These are phyloP conservation scores for Ganoderma lucidum DNA, from an alignment of 1,284 basidiomycete genomes.

Conservation along the genomic window DNA sequence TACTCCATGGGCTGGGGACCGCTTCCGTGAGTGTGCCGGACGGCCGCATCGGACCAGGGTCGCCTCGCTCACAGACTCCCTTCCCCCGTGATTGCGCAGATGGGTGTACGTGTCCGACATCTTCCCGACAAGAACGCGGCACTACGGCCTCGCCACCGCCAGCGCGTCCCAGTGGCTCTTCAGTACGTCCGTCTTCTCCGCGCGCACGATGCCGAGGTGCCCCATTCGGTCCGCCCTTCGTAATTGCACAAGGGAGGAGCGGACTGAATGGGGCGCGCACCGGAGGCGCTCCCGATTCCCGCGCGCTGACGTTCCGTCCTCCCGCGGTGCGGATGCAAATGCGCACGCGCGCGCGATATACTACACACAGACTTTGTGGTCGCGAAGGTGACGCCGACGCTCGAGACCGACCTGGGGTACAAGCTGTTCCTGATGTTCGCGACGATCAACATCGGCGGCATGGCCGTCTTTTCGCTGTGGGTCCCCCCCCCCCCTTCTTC, in stretches of 20 bases:
- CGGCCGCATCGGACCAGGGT: neutral
- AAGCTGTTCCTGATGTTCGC: slow-evolving; percentile 78
- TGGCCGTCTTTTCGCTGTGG: slow-evolving; percentile 46
- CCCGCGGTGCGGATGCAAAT: neutral
- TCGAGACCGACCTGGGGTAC: slow-evolving; percentile 67
- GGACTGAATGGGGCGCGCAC: neutral
- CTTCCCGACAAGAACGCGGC: slow-evolving; percentile 83
- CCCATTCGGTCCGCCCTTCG: neutral
- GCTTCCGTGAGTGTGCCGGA: slow-evolving; percentile 33
- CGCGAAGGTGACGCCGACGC: slow-evolving; percentile 73
- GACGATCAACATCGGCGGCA: slow-evolving; percentile 59
- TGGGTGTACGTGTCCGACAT: slow-evolving; percentile 86
- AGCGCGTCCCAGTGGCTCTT: slow-evolving; percentile 82
- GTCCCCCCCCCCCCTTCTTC: no score
- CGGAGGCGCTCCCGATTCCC: neutral
- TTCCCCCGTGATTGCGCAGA: slow-evolving; percentile 11
- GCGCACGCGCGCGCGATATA: no score
- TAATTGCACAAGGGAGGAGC: neutral
- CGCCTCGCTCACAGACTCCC: neutral
- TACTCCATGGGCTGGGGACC: slow-evolving; percentile 67
- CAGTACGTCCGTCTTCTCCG: slow-evolving; percentile 55
- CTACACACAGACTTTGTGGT: slow-evolving; percentile 78
- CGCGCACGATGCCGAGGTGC: neutral
- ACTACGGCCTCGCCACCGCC: slow-evolving; percentile 78
- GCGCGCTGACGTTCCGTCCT: neutral